phyloP scores from a whole-genome alignment of 257 asterid genomes.

The Nicotiana tabacum region DNA sequence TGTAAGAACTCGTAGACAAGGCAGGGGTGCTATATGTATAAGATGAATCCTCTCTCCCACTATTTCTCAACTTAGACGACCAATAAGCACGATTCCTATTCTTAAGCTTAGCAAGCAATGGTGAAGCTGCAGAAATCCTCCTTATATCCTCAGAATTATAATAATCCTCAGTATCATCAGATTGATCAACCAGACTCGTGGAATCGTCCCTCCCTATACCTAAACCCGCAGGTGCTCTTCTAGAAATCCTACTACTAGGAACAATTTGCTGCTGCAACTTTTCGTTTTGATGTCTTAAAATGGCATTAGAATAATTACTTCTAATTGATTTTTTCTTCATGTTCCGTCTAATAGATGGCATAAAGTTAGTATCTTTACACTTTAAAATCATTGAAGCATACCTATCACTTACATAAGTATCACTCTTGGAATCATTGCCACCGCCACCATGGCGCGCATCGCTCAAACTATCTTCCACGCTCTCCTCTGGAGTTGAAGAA shows the following conservation, averaged over 20 bases:
- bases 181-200: conserved; percentile 58
- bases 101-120: conserved; percentile 66
- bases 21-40: conserved; percentile 71
- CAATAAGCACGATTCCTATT: conserved; percentile 52
- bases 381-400: conserved; percentile 48
- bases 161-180: conserved; percentile 76
- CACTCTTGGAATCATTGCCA: conserved; percentile 81
- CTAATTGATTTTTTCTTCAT: conserved; percentile 55
- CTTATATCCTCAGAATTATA: conserved; percentile 62
- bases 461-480: conserved; percentile 52
- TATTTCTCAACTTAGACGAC: conserved; percentile 45
- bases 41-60: conserved; percentile 66
- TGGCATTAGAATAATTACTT: conserved; percentile 27
- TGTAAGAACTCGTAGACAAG: conserved; percentile 67
- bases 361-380: conserved; percentile 53
- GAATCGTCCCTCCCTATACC: conserved; percentile 53
- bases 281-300: conserved; percentile 40
- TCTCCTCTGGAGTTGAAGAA: conserved; percentile 44
- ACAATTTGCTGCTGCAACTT: conserved; percentile 45
- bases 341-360: conserved; percentile 54
- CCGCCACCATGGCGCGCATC: conserved; percentile 55
- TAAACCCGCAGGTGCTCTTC: conserved; percentile 33
- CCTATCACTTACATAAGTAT: conserved; percentile 50
- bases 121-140: conserved; percentile 59
- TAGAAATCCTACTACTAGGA: conserved; percentile 34